Evolutionary conservation across 495 filamentous ascomycete species (phyloP), one percentile per base, ranked within the genome.

Genomic region (Echria macrotheca): DNA sequence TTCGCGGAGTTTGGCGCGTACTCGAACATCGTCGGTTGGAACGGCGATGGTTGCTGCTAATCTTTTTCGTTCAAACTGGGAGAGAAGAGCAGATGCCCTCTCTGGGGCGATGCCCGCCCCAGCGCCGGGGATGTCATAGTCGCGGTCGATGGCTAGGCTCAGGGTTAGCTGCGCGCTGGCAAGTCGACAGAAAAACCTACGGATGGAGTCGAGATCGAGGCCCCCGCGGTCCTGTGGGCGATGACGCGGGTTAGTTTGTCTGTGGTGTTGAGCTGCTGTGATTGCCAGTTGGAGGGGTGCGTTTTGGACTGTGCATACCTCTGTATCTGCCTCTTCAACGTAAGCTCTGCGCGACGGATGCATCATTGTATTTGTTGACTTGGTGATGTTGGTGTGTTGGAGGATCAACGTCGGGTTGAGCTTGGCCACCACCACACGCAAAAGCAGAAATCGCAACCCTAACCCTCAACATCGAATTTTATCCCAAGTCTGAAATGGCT

Each of bases 311-410:
- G 22, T 35, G 55, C 83, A 78, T 79, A 89, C 87, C 74, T 86
- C 80, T 17, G 83, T 73, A 19, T 77, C 73, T 8, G 69, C 82
- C 58, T 96, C 93, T 74, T 96, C 93, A 53, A 96, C 89, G 69
- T 95, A 96, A n/a, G 93, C 91, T 65, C 91, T 86, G 55, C 93
- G 77, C 57, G 93, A 78, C 31, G 93, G 93, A 72, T 96, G 93
- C 74, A 96, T 90, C 80, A 70, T 76, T 22, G 39, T 70, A 55
- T 59, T 44, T 38, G 22, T 28, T 14, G 14, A 22, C 15, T 19
- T 40, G 33, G 12, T 49, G 7, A 21, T 35, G 28, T n/a, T 35
- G 19, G 28, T 19, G 41, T 26, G 9, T 23, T 38, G 14, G 6
- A 36, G 4, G 19, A 28, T 28, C 39, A 43, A 12, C 6, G 28